Percentiles rank a stretch among this genome's conserved stretches.
Evolutionary conservation across 148 eudicot genomes (phyloP).

Genomic region (Arbutus unedo): DNA sequence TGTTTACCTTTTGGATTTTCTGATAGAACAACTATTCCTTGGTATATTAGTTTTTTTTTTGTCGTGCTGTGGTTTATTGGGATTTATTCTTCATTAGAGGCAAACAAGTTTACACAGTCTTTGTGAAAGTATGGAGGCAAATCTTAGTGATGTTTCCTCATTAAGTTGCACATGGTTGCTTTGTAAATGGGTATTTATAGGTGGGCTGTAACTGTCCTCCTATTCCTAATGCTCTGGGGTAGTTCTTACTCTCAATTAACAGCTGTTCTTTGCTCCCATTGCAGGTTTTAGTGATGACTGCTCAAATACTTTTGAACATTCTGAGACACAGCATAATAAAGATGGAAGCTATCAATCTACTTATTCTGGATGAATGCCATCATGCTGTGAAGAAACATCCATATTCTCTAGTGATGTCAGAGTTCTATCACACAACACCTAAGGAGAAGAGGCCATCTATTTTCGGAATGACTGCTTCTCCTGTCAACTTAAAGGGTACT

Average conservation of each 20-base stretch:
- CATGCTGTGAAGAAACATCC: slow-evolving; percentile 99
- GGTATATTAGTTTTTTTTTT: not conserved
- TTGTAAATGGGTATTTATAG: not conserved
- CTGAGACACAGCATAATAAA: slow-evolving; percentile 94
- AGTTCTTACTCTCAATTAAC: not conserved
- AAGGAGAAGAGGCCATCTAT: slow-evolving; percentile 93
- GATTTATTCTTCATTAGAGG: not conserved
- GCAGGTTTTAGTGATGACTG: slow-evolving; percentile 99
- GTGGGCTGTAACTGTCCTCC: not conserved
- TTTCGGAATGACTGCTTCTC: slow-evolving; percentile 99
- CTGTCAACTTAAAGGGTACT: slow-evolving; percentile 95
- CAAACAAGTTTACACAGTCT: not conserved
- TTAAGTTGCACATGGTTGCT: not conserved
- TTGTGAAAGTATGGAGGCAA: too few relatives aligned
- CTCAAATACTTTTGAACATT: slow-evolving; percentile 93
- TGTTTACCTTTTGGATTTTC: not conserved
- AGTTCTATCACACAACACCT: slow-evolving; percentile 92
- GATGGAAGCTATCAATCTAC: slow-evolving; percentile 90
- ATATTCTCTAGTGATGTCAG: slow-evolving; percentile 98
- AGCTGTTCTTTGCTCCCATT: slow-evolving; percentile 18
- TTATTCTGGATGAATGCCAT: slow-evolving; percentile 97
- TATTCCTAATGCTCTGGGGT: not conserved
- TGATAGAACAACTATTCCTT: not conserved
- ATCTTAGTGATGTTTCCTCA: not conserved
- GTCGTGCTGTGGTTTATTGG: not conserved